phyloP scores from a whole-genome alignment of 2,329 filamentous ascomycete species.

The Colletotrichum sp. region DNA sequence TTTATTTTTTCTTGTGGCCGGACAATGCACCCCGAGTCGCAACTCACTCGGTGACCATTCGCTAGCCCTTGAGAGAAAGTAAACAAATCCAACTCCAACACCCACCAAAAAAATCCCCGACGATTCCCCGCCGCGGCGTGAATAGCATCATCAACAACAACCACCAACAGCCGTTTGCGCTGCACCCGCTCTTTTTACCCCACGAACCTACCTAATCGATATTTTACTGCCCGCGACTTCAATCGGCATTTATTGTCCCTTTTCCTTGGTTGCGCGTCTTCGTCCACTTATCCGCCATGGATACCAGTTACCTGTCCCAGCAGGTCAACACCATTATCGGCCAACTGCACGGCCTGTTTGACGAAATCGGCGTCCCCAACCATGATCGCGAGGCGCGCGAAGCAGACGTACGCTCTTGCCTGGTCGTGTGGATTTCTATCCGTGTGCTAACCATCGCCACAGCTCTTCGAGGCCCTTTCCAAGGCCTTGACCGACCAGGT shows the following conservation, averaged over 20 bases:
- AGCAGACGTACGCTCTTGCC: slow-evolving; percentile 70
- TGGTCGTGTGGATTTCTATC: background rate
- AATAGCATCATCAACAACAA: slow-evolving; percentile 16
- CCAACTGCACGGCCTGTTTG: slow-evolving; percentile 92
- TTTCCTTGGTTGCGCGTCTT: background rate
- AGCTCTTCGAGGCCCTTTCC: slow-evolving; percentile 92
- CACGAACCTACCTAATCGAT: background rate
- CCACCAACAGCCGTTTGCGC: slow-evolving; percentile 12
- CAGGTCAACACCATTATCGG: slow-evolving; percentile 94
- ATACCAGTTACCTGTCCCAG: slow-evolving; percentile 90
- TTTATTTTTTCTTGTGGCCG: background rate
- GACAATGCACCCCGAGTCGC: slow-evolving; percentile 15
- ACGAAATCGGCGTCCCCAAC: slow-evolving; percentile 93
- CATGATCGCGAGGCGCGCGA: slow-evolving; percentile 93
- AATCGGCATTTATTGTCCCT: background rate
- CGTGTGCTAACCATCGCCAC: slow-evolving; percentile 4
- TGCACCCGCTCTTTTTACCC: background rate
- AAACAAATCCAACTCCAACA: slow-evolving; percentile 1
- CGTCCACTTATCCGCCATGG: slow-evolving; percentile 60
- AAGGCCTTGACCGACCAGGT: slow-evolving; percentile 92
- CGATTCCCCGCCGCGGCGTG: background rate
- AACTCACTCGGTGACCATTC: slow-evolving; percentile 11
- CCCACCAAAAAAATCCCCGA: background rate
- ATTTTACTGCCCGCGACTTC: background rate
- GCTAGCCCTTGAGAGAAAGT: background rate